Percentiles rank a stretch among this genome's conserved stretches.
phyloP scores from a whole-genome alignment of 129 eudicot genomes.

The Tagetes erecta region DNA sequence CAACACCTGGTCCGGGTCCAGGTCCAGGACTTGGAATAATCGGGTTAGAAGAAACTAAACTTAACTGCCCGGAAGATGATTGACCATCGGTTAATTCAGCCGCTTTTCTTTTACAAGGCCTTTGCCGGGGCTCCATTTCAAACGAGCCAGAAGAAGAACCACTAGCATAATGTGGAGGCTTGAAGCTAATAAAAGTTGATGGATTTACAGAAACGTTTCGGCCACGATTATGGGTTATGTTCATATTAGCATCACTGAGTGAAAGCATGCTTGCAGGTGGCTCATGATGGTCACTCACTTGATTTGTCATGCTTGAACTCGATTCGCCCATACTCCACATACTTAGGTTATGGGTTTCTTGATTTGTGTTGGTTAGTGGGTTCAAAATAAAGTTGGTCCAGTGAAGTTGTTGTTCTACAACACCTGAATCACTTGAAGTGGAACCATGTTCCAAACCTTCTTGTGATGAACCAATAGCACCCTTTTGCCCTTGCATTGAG shows the following conservation, averaged over 20 bases:
- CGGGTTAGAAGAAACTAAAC: constrained; percentile 32
- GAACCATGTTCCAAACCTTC: constrained; percentile 72
- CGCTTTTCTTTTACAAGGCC: constrained; percentile 72
- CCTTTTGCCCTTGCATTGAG: constrained; percentile 86
- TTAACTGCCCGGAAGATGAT: constrained; percentile 58
- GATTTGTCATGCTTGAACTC: constrained; percentile 52
- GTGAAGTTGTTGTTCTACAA: constrained; percentile 54
- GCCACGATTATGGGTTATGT: constrained; percentile 36
- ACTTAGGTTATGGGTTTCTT: constrained; percentile 39
- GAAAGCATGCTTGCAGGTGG: constrained; percentile 42
- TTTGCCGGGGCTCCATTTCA: constrained; percentile 50
- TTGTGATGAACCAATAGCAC: constrained; percentile 62
- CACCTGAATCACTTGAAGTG: constrained; percentile 45
- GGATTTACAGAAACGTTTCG: constrained; percentile 43
- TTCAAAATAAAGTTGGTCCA: constrained; percentile 52
- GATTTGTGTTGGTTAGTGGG: constrained; percentile 41
- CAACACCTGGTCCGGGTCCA: constrained; percentile 38
- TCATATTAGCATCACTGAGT: constrained; percentile 42
- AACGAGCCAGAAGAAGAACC: constrained; percentile 54
- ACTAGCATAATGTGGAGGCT: constrained; percentile 31
- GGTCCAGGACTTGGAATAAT: constrained; percentile 59
- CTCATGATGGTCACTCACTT: constrained; percentile 33
- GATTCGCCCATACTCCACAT: constrained; percentile 70
- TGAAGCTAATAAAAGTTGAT: constrained; percentile 39
- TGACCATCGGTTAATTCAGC: constrained; percentile 60